These are phyloP conservation scores for Sporothrix variecibatus DNA, from an alignment of 2,329 filamentous ascomycete species.

Conservation along the genomic window DNA sequence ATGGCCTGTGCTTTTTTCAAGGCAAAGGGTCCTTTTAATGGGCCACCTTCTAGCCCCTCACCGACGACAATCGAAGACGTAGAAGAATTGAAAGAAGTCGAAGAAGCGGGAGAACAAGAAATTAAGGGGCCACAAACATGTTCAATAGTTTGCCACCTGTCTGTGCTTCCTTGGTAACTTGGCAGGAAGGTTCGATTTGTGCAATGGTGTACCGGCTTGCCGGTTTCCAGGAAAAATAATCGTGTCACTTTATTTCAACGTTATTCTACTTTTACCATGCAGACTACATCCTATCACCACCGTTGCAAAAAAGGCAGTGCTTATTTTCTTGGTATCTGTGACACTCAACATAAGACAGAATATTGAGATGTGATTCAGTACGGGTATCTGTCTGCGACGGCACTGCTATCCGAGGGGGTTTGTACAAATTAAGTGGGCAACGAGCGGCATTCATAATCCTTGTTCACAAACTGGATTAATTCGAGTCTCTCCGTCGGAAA, in stretches of 20 bases:
- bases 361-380: background rate
- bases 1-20: conserved; percentile 9
- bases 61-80: background rate
- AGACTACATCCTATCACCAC: background rate
- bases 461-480: conserved; percentile 8
- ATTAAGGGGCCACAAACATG: background rate
- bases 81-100: background rate
- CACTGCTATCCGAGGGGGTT: background rate
- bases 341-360: background rate
- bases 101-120: background rate
- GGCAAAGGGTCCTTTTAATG: background rate
- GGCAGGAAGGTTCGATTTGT: background rate
- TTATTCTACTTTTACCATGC: background rate
- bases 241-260: background rate
- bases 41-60: background rate
- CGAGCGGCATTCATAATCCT: background rate
- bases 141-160: background rate
- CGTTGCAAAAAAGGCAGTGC: background rate
- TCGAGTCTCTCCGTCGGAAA: background rate
- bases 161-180: background rate
- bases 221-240: background rate
- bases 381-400: background rate
- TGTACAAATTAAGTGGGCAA: background rate
- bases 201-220: background rate
- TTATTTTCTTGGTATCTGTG: background rate